These are phyloP conservation scores for Spizellomyces sp. DNA, from an alignment of 192 early-diverging fungal species.

Conservation along the genomic window DNA sequence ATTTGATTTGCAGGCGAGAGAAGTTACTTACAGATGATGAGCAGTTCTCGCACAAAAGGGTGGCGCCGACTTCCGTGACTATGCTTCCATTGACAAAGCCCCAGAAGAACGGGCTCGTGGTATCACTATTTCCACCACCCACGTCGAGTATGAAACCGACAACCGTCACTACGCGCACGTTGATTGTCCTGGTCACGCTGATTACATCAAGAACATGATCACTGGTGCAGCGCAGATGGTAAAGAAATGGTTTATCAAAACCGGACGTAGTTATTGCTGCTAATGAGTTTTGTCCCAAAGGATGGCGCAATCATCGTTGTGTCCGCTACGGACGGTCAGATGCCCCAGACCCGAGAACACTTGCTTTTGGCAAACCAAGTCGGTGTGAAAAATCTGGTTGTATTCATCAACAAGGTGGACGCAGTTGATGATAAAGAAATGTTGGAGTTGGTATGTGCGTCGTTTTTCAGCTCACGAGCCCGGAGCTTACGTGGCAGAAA, in stretches of 20 bases:
- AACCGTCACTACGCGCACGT: slow-evolving; percentile 94
- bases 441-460: slow-evolving; percentile 79
- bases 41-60: slow-evolving; percentile 75
- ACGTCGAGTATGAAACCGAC: slow-evolving; percentile 94
- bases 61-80: slow-evolving; percentile 90
- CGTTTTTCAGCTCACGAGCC: neutral
- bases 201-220: slow-evolving; percentile 99
- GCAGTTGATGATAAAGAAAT: slow-evolving; percentile 95
- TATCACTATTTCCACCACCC: slow-evolving; percentile 96
- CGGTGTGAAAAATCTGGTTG: slow-evolving; percentile 88
- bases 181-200: slow-evolving; percentile 98
- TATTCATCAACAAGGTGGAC: slow-evolving; percentile 99
- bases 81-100: slow-evolving; percentile 97
- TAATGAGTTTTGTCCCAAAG: slow-evolving; percentile 38
- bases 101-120: slow-evolving; percentile 97
- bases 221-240: slow-evolving; percentile 95
- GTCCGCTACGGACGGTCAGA: slow-evolving; percentile 96
- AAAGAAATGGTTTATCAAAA: neutral
- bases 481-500: neutral
- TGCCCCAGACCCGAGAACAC: slow-evolving; percentile 99
- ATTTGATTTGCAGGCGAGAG: slow-evolving; percentile 15
- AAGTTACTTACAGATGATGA: neutral
- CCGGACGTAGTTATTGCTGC: neutral
- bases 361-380: slow-evolving; percentile 95
- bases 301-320: slow-evolving; percentile 99